phyloP scores from a whole-genome alignment of 176 grass and related monocot genomes.

The Aechmea fasciata region DNA sequence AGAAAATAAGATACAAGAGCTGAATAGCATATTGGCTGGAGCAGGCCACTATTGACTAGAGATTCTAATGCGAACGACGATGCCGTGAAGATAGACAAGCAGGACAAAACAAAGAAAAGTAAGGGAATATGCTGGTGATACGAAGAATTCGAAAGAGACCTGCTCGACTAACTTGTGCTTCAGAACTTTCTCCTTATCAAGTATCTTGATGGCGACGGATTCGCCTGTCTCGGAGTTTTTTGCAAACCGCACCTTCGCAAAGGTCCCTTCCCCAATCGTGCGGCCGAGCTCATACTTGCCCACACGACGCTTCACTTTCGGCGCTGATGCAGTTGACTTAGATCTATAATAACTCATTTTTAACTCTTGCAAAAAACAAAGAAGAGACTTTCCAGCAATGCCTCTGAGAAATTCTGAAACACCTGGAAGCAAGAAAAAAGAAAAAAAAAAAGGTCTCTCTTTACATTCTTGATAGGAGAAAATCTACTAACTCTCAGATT shows the following conservation, averaged over 20 bases:
- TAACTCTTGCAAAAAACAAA: slow-evolving; percentile 13
- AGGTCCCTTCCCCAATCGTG: slow-evolving; percentile 88
- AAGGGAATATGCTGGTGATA: neutral
- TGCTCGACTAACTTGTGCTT: slow-evolving; percentile 88
- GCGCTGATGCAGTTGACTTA: slow-evolving; percentile 54
- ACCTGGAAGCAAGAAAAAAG: neutral
- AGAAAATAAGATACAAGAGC: too few species aligned
- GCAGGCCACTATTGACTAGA: neutral
- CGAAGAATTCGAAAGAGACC: slow-evolving; percentile 39
- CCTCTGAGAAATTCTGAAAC: neutral
- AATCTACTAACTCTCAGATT: neutral
- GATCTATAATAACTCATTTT: slow-evolving; percentile 52
- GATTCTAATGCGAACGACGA: neutral
- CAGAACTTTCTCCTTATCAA: slow-evolving; percentile 93
- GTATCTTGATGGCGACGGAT: slow-evolving; percentile 91
- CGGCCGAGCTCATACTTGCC: slow-evolving; percentile 93
- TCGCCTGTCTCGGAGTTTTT: slow-evolving; percentile 71
- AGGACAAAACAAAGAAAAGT: neutral
- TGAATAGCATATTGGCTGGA: neutral
- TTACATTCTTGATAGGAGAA: neutral
- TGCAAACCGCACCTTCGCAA: slow-evolving; percentile 88
- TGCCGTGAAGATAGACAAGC: neutral
- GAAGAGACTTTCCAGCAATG: neutral
- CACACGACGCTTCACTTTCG: slow-evolving; percentile 79
- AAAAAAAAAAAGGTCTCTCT: too few species aligned